A percentile compares a stretch with the other conserved stretches of the same genome.
These are phyloP conservation scores for Streptanthus diversifolius DNA, from an alignment of 345 rosid species.

Conservation along the genomic window DNA sequence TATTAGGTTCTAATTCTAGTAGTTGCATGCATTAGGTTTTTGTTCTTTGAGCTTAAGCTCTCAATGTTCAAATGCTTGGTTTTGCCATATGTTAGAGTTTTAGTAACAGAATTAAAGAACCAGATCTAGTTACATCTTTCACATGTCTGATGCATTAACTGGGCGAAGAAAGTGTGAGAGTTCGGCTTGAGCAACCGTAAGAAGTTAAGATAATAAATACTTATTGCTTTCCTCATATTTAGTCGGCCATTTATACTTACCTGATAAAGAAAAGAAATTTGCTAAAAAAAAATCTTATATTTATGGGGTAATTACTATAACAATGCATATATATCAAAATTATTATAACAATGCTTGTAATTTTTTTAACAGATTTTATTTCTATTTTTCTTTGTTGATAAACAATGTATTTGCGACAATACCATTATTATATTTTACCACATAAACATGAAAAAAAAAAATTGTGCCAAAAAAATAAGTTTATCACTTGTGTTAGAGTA, in stretches of 20 bases:
- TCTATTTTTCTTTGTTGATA: too few relatives aligned
- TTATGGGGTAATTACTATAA: too few relatives aligned
- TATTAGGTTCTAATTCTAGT: neutral
- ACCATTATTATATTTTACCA: too few relatives aligned
- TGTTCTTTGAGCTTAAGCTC: neutral
- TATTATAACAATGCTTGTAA: too few relatives aligned
- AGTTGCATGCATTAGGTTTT: neutral
- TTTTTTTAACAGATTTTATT: too few relatives aligned
- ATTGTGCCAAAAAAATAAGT: too few relatives aligned
- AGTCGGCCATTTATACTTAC: neutral
- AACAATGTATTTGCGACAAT: too few relatives aligned
- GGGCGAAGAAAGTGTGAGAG: neutral
- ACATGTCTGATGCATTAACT: neutral
- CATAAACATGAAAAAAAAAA: too few relatives aligned
- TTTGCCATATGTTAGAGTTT: neutral
- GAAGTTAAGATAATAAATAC: neutral
- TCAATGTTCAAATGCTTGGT: neutral
- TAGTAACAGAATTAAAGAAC: neutral
- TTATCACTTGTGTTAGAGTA: too few relatives aligned
- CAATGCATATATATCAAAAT: too few relatives aligned
- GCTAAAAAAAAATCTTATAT: too few relatives aligned
- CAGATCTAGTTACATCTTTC: neutral
- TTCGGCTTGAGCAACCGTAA: neutral
- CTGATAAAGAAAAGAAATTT: neutral
- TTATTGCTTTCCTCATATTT: neutral